Conservation (phyloP, 306 rosid genomes). For the Vachellia pachyceras region DNA sequence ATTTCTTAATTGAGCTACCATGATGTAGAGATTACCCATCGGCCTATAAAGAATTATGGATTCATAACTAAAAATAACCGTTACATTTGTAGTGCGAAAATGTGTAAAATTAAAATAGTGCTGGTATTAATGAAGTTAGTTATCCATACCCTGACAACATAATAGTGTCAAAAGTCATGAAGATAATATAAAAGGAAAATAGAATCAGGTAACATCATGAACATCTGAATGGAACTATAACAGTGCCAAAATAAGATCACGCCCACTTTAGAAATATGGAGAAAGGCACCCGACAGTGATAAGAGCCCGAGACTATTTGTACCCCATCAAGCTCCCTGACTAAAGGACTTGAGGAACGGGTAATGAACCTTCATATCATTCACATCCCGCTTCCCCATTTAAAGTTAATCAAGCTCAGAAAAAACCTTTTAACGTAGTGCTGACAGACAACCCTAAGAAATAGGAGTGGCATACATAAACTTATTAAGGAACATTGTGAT, state of each 20-base stretch:
- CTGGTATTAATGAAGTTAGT: slow-evolving; percentile 26
- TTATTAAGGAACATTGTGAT: neutral
- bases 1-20: neutral
- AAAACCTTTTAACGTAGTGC: neutral
- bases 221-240: neutral
- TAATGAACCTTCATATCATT: neutral
- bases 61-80: neutral
- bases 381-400: neutral
- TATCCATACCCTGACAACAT: neutral
- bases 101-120: slow-evolving; percentile 11
- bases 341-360: neutral
- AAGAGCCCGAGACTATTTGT: neutral
- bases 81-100: slow-evolving; percentile 10
- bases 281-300: neutral
- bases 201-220: neutral
- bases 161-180: slow-evolving; percentile 9
- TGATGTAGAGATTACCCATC: neutral
- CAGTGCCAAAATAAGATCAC: slow-evolving; percentile 2
- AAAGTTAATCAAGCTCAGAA: neutral
- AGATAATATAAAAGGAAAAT: neutral
- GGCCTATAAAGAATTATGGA: neutral
- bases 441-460: neutral
- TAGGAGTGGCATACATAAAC: neutral
- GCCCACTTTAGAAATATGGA: neutral
- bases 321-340: neutral